Base-by-base conservation (phyloP, 106 monocot species). In the Dendrobium nobile region DNA sequence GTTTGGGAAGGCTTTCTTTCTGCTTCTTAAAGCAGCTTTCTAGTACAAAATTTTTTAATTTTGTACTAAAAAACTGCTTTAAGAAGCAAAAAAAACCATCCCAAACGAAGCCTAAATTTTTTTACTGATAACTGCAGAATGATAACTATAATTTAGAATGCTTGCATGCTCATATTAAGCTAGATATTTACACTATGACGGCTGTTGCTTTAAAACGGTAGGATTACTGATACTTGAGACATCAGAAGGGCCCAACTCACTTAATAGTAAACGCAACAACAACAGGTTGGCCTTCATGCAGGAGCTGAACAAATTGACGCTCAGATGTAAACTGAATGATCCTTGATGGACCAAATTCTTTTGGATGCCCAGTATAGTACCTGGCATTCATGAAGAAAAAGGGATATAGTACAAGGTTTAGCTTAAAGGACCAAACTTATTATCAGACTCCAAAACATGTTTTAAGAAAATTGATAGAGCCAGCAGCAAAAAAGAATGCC, bases 311-410 rank as follows among this genome's bases (percentile, higher is more conserved):
- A 48, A 96, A 96, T 48, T 96, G 92, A 40, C 93, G 90, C 83
- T 96, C 93, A 24, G 93, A 96, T 0, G 90, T 90, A 67, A 96
- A 96, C 82, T 92, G 88, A 47, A 96, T 88, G 33, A 96, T 75
- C 42, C 83, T 77, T 8, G 93, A 92, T 41, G 93, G 96, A 51
- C 92, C 93, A 6, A 92, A 67, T 84, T 96, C 92, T 82, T 92
- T 96, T 15, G 96, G 93, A 80, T 96, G 90, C 77, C 96, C 96
- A 78, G 93, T 93, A 73, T 93, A 96, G 64, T 96, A 96, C 86
- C 96, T 96, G 75, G 26, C 45, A 80, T 59, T 72, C 33, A 72
- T 15, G 3, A 40, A 33, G 17, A 28, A 51, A 51, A 51, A 40
- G 64, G 64, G 26, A 72, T 27, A 72, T 72, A 72, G 2, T 9